These are phyloP conservation scores for Fusarium stilboides DNA, from an alignment of 2,329 filamentous ascomycete species.

Conservation along the genomic window DNA sequence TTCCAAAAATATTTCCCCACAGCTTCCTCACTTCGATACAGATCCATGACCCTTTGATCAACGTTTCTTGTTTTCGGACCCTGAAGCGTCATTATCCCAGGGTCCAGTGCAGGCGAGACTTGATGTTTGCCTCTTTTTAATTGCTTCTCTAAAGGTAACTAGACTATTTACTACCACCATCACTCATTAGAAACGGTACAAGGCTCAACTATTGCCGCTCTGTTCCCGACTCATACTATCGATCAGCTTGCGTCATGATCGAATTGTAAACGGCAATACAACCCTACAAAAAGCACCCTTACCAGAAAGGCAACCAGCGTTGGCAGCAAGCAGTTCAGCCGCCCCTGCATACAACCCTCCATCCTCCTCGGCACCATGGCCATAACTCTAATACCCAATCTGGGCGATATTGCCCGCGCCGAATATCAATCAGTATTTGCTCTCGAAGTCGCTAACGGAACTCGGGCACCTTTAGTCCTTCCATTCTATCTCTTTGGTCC, in stretches of 20 bases:
- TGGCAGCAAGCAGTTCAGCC: neutral
- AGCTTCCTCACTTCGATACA: slow-evolving; percentile 13
- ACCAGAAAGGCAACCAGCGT: neutral
- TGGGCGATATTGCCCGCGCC: slow-evolving; percentile 50
- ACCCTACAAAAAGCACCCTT: slow-evolving; percentile 19
- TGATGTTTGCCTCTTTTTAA: neutral
- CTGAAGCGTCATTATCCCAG: neutral
- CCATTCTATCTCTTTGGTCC: slow-evolving; percentile 66
- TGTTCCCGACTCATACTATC: slow-evolving; percentile 14
- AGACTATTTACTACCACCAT: neutral
- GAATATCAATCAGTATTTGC: slow-evolving; percentile 58
- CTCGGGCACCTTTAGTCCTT: slow-evolving; percentile 64
- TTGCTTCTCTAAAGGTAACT: neutral
- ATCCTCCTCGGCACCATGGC: slow-evolving; percentile 21
- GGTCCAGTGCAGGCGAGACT: too few relatives aligned
- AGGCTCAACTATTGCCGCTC: neutral
- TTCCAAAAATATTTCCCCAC: slow-evolving; percentile 29
- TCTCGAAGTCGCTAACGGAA: slow-evolving; percentile 56
- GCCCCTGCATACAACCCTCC: slow-evolving; percentile 6
- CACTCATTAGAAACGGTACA: neutral
- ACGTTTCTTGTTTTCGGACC: neutral
- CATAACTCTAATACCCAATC: slow-evolving; percentile 24
- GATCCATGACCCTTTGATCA: slow-evolving; percentile 39
- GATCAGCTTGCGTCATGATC: slow-evolving; percentile 33
- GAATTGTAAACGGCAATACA: slow-evolving; percentile 20